Evolutionary conservation across 192 early-diverging fungal species (phyloP).

Genomic region (Chytriomyces sp.): DNA sequence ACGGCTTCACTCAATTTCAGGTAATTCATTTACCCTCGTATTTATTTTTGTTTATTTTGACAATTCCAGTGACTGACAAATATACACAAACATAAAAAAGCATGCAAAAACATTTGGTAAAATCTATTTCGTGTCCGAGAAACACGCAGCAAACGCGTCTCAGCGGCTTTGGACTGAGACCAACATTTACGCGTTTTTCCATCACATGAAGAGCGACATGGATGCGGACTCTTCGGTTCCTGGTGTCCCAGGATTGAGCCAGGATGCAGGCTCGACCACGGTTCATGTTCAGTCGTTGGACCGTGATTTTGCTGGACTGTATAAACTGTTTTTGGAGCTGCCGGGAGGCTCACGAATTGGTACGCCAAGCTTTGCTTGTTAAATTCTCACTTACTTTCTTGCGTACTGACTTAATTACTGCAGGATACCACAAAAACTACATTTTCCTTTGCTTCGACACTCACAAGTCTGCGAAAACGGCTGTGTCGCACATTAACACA

Average conservation of each 20-base stretch:
- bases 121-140: conserved; percentile 9
- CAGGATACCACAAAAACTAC: conserved; percentile 30
- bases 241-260: too few relatives aligned
- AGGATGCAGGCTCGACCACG: not conserved
- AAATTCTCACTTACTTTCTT: not conserved
- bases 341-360: conserved; percentile 22
- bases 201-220: conserved; percentile 19
- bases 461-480: not conserved
- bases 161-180: conserved; percentile 28
- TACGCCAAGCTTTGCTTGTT: not conserved
- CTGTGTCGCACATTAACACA: conserved; percentile 3
- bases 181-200: conserved; percentile 29
- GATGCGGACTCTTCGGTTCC: not conserved
- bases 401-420: too few relatives aligned
- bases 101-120: conserved; percentile 31
- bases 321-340: conserved; percentile 19
- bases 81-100: not conserved
- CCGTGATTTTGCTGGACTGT: conserved; percentile 23
- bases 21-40: not conserved
- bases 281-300: conserved; percentile 28
- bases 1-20: conserved; percentile 8
- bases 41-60: conserved; percentile 2
- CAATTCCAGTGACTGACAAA: not conserved
- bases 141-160: conserved; percentile 3
- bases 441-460: conserved; percentile 27